A percentile compares a stretch with the other conserved stretches of the same genome.
Evolutionary conservation across 345 rosid species (phyloP).

Genomic region (Eucalyptus sp.): DNA sequence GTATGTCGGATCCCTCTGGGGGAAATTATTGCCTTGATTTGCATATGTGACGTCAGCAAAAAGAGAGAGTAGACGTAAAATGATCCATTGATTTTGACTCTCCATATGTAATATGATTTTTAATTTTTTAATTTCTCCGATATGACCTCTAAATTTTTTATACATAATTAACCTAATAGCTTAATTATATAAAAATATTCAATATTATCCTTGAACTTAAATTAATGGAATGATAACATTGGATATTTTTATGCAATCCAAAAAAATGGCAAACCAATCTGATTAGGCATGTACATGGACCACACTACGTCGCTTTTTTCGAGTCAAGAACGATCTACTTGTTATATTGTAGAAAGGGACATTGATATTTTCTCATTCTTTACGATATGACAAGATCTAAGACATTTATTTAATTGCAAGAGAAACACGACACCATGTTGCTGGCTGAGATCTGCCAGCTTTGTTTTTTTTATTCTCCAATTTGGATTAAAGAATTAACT

Average conservation of each 20-base stretch:
- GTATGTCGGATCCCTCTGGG: neutral
- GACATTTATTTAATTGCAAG: neutral
- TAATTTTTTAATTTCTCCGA: fast-evolving
- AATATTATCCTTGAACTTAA: fast-evolving
- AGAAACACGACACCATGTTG: neutral
- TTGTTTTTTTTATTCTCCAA: neutral
- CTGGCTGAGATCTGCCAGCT: neutral
- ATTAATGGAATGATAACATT: fast-evolving
- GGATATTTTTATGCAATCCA: fast-evolving
- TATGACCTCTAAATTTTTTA: fast-evolving
- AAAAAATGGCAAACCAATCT: too few relatives aligned
- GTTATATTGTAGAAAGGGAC: neutral
- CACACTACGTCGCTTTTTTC: fast-evolving
- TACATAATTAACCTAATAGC: fast-evolving
- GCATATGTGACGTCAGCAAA: fast-evolving
- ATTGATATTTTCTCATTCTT: neutral
- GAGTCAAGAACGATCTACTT: neutral
- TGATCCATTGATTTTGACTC: fast-evolving
- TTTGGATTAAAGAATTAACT: neutral
- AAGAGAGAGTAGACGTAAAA: fast-evolving
- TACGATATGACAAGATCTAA: neutral
- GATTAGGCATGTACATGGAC: neutral
- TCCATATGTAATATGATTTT: fast-evolving
- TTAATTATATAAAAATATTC: fast-evolving
- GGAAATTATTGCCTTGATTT: neutral